Conservation (phyloP, 371 early-diverging fungal species). For the Actinomucor elegans region DNA sequence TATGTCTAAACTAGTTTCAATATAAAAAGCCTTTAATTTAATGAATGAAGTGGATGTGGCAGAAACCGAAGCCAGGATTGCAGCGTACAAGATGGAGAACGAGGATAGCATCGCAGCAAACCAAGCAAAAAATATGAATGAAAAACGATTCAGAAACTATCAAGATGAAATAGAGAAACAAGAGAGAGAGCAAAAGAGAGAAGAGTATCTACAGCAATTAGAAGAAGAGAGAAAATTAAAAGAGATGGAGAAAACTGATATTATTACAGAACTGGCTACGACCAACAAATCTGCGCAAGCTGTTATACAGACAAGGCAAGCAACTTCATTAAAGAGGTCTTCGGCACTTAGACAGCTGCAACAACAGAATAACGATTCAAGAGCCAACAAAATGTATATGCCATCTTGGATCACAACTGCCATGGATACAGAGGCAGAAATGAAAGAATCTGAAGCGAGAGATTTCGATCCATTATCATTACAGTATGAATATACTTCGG, state of each 20-base stretch:
- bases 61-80: slow-evolving; percentile 80
- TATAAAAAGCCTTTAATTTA: slow-evolving; percentile 72
- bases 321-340: slow-evolving; percentile 41
- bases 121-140: slow-evolving; percentile 55
- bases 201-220: slow-evolving; percentile 52
- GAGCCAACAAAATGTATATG: slow-evolving; percentile 21
- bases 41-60: slow-evolving; percentile 85
- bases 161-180: slow-evolving; percentile 48
- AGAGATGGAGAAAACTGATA: slow-evolving; percentile 48
- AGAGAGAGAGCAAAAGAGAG: slow-evolving; percentile 52
- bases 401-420: slow-evolving; percentile 48
- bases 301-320: slow-evolving; percentile 44
- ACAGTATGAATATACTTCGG: slow-evolving; percentile 50
- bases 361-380: not conserved
- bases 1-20: not conserved
- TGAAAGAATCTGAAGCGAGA: slow-evolving; percentile 43
- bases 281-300: slow-evolving; percentile 52
- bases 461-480: slow-evolving; percentile 57
- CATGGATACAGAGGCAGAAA: slow-evolving; percentile 43
- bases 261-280: slow-evolving; percentile 52
- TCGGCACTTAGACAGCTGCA: slow-evolving; percentile 38
- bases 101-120: slow-evolving; percentile 78
- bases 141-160: slow-evolving; percentile 40
- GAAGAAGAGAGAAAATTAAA: slow-evolving; percentile 51
- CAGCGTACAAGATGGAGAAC: slow-evolving; percentile 78